Evolutionary conservation across 2,329 filamentous ascomycete genomes (phyloP), one percentile per base, ranked within the genome.

Genomic region (Hymenoscyphus linearis): DNA sequence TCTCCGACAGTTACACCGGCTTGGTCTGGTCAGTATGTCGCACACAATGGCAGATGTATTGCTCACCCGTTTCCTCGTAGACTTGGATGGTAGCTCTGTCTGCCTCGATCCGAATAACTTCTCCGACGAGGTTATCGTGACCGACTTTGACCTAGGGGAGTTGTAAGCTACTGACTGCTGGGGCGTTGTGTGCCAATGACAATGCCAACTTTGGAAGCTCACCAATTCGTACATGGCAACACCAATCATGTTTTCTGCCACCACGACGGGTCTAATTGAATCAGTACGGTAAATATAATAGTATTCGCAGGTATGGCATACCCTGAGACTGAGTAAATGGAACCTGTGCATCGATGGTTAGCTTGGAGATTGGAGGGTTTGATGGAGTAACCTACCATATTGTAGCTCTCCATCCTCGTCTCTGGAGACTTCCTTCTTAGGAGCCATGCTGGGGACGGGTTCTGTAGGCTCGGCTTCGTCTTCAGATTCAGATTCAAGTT

Each of bases 221-320:
- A 72, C 92, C 81, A 99, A 83, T 81, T 99, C 95, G 86, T 98
- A 97, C 95, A 99, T 99, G 77, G 95, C 93, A 84, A 95, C 95
- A 77, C 95, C 95, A 74, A 93, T 91, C 93, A 99, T 96, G 78
- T 97, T 88, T 81, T 98, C 93, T 75, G 93, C 95, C 70, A 99
- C 85, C 72, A 99, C 88, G 82, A 99, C 95, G 74, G 95, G 95
- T 69, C 90, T 88, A 67, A 47, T 22, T 18, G 59, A n/a, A 57
- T 70, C 44, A 50, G 44, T 25, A 25, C 59, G 26, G 47, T 26
- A n/a, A 13, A 44, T 52, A 2, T 5, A 53, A 27, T 40, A 25
- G 9, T 57, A 56, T 52, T 9, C 22, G 16, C 10, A 26, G 34
- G 5, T 16, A n/a, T 40, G 22, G 35, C 78, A 67, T 76, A 82